Base-by-base conservation (phyloP, 1,284 basidiomycete genomes). In the Tylopilus orsonianus region DNA sequence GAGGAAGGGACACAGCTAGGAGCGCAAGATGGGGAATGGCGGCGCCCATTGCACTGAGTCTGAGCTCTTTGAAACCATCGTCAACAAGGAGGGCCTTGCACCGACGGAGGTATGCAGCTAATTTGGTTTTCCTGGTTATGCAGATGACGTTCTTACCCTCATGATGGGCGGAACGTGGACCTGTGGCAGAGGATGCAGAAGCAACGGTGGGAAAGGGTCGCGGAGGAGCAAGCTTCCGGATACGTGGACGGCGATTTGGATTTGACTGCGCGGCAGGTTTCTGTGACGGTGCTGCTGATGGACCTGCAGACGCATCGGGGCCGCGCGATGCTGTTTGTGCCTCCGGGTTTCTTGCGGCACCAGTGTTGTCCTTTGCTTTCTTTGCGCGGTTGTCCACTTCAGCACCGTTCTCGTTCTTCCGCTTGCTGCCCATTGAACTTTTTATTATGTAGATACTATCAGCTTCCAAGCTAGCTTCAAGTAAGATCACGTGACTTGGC, bases 21-120 rank as follows among this genome's bases (percentile, higher is more conserved):
- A 85, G 78, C 23, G 90, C 69, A 13, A 92, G 79, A 59, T 88
- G 88, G 2, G 92, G 90, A 45, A 95, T 93, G 0, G 92, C 92
- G 2, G 93, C 90, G 20, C 88, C 87, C 77, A 94, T 83, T 2
- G 92, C 92, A 55, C 81, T 84, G 24, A 95, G 71, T 64, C 85
- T 81, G 19, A 95, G 65, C 2, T 79, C 82, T 54, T 87, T 87
- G 59, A 88, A 87, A 85, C 89, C 91, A 57, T 93, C 86, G 49
- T 86, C 80, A 23, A 93, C 64, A 19, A 93, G 70, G 38, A 89
- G 67, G 51, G 83, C 79, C 62, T 88, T 88, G 67, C 91, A 93
- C 49, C 89, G 77, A 38, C 87, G 75, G 65, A 94, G 77, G 65
- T 93, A 92, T 50, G 78, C 75, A 18, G 82, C 86, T 13, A 94